These are phyloP conservation scores for Triadica sebifera DNA, from an alignment of 345 rosid species.

Conservation along the genomic window DNA sequence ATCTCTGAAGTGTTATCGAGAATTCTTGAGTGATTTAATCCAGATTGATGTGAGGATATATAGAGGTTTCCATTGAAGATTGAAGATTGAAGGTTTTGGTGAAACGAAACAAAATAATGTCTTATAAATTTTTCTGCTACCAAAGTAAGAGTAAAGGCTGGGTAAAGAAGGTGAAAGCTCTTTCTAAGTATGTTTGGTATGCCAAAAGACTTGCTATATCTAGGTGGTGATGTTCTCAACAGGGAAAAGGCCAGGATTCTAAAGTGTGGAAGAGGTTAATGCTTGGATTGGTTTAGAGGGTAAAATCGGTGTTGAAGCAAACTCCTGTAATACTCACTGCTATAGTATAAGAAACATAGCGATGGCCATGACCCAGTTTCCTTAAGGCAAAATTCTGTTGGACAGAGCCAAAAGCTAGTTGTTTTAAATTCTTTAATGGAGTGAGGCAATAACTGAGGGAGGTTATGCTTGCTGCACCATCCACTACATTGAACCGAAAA, in stretches of 20 bases:
- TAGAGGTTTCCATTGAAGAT: not conserved
- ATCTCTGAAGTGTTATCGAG: not conserved
- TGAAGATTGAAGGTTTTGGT: not conserved
- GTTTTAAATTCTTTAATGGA: not conserved
- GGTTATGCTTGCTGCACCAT: not conserved
- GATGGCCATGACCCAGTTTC: not conserved
- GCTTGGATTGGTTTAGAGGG: not conserved
- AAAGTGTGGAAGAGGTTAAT: not conserved
- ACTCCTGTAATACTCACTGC: not conserved
- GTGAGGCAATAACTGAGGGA: not conserved
- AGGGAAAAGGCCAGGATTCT: not conserved
- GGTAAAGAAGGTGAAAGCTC: not conserved
- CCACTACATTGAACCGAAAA: not conserved
- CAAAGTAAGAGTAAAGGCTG: not conserved
- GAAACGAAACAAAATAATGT: not conserved
- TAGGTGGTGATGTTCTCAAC: not conserved
- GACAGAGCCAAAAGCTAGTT: not conserved
- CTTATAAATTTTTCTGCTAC: not conserved
- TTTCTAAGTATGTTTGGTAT: not conserved
- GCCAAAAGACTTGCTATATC: not conserved
- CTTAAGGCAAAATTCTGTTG: not conserved
- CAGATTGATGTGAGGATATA: not conserved
- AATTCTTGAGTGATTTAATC: not conserved
- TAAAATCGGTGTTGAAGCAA: not conserved
- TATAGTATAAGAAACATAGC: not conserved